These are phyloP conservation scores for Torulaspora franciscae DNA, from an alignment of 805 yeast species.

Conservation along the genomic window DNA sequence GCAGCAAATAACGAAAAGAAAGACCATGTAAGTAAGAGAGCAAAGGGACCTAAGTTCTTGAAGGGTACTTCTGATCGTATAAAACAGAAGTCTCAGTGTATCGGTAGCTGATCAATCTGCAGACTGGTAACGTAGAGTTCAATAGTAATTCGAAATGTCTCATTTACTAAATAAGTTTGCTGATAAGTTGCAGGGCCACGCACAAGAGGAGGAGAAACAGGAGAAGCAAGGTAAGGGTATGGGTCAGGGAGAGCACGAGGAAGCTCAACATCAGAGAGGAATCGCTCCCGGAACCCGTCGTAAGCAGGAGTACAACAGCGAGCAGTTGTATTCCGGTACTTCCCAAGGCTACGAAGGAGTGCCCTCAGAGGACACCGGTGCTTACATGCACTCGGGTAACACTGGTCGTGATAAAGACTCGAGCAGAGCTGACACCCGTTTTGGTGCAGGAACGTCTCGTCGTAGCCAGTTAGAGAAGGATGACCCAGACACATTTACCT, in stretches of 20 bases:
- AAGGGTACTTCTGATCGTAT: neutral
- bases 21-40: neutral
- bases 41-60: neutral
- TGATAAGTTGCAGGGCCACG: conserved; percentile 31
- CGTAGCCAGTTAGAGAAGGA: neutral
- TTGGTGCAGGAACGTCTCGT: neutral
- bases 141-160: conserved; percentile 23
- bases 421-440: conserved; percentile 4
- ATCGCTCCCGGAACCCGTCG: conserved; percentile 10
- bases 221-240: neutral
- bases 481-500: conserved; percentile 4
- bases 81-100: neutral
- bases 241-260: conserved; percentile 4
- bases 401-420: conserved; percentile 10
- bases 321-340: conserved; percentile 3
- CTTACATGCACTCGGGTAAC: conserved; percentile 9
- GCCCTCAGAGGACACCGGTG: conserved; percentile 10
- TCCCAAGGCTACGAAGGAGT: conserved; percentile 8
- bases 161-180: conserved; percentile 32
- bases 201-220: conserved; percentile 10
- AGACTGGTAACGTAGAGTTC: neutral
- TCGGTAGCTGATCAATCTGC: neutral
- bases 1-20: neutral
- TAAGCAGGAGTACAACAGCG: conserved; percentile 6
- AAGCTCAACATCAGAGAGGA: conserved; percentile 8